These are phyloP conservation scores for Tarenaya hassleriana DNA, from an alignment of 345 rosid species.

Conservation along the genomic window DNA sequence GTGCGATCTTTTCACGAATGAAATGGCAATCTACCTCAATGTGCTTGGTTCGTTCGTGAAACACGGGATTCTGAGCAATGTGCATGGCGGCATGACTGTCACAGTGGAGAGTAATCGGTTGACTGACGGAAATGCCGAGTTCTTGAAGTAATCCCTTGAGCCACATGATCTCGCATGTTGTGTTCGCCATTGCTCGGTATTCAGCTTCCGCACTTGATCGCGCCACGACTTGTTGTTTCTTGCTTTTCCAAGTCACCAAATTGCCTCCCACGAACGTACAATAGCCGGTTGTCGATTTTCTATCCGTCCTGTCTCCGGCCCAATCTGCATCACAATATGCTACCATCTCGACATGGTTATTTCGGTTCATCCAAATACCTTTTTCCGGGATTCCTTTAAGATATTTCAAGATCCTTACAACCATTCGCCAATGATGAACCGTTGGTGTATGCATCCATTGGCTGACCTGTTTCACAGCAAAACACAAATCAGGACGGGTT, in stretches of 20 bases:
- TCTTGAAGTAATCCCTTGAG: background rate
- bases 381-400: too few species aligned
- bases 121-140: background rate
- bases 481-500: too few species aligned
- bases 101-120: background rate
- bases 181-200: background rate
- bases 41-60: background rate
- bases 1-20: background rate
- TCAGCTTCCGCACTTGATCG: background rate
- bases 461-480: too few species aligned
- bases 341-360: too few species aligned
- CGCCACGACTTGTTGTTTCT: background rate
- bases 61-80: background rate
- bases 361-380: too few species aligned
- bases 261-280: background rate
- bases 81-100: background rate
- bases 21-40: background rate
- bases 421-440: too few species aligned
- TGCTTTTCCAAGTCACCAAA: background rate
- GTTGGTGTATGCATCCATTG: too few species aligned
- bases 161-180: background rate
- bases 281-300: background rate
- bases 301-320: background rate
- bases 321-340: background rate
- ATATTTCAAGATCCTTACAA: too few species aligned